Base-by-base conservation (phyloP, 768 basidiomycete species). In the Pleurotus salmoneostramineus region DNA sequence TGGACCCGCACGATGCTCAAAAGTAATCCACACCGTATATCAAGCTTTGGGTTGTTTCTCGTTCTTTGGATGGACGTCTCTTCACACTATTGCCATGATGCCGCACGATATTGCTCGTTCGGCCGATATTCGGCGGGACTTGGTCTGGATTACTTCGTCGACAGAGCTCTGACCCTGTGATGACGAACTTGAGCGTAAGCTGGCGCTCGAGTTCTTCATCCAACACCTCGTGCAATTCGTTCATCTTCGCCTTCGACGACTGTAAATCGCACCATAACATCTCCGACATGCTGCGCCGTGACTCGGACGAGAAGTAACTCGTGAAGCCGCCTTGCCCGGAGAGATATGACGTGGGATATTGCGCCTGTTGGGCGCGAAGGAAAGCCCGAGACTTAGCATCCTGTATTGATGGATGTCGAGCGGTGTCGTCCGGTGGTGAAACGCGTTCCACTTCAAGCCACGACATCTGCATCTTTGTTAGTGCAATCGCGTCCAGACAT, bases 401-500 rank as follows among this genome's bases (percentile, higher is more conserved):
- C 60, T 61, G 69, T 12, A 60, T 48, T 54, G 62, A 27, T 56
- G 58, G 64, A 61, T 50, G 65, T 50, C 27, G 60, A 27, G 58
- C 32, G 14, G 27, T 21, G 14, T 15, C 7, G 3, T 51, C 3
- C 15, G 27, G 27, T 27, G 52, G n/a, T 55, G 52, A n/a, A 11
- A 44, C 43, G 43, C 43, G n/a, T 31, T 43, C 37, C 11, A 17
- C 27, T 17, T 55, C 52, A 65, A 69, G 48, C 63, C 66, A 65
- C 56, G 77, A 73, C 35, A 75, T 67, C 57, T 80, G 79, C 49
- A 64, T 63, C 58, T 74, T 69, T n/a, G 66, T 69, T 54, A 82
- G 68, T 47, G 76, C 74, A 27, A 77, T 71, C 27, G 74, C 79
- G 63, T 76, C 74, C 58, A 80, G 71, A 6, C 74, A 74, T n/a